These are phyloP conservation scores for Lactarius sanguifluus DNA, from an alignment of 768 basidiomycete species.

Conservation along the genomic window DNA sequence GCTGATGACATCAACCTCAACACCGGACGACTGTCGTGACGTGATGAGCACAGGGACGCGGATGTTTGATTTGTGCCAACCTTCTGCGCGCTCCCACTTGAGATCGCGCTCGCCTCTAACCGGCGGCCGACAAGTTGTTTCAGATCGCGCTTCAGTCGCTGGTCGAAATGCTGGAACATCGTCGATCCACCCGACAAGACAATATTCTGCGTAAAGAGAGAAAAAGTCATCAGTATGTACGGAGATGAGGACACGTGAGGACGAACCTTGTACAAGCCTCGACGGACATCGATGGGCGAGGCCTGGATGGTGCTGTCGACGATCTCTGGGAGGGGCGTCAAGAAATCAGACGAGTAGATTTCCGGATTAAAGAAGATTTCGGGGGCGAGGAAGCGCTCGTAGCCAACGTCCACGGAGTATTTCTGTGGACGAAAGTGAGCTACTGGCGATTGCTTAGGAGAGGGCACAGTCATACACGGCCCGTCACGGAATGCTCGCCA, in stretches of 20 bases:
- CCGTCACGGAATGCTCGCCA: constrained; percentile 90
- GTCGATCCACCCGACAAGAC: constrained; percentile 96
- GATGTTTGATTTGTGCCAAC: constrained; percentile 42
- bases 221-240: not conserved
- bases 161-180: constrained; percentile 99
- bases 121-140: constrained; percentile 92
- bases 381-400: constrained; percentile 98
- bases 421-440: constrained; percentile 51
- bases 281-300: constrained; percentile 94
- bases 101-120: constrained; percentile 70
- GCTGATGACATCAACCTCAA: constrained; percentile 97
- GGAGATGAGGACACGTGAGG: not conserved
- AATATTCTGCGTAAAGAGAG: constrained; percentile 65
- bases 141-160: constrained; percentile 91
- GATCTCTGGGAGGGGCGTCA: constrained; percentile 93
- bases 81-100: constrained; percentile 74
- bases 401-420: constrained; percentile 93
- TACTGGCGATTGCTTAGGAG: not conserved
- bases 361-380: constrained; percentile 99
- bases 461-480: constrained; percentile 57
- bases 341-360: constrained; percentile 95
- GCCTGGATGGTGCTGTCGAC: constrained; percentile 95
- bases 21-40: constrained; percentile 76
- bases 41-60: constrained; percentile 7
- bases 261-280: constrained; percentile 89